Evolutionary conservation across 306 rosid genomes (phyloP), one percentile per base, ranked within the genome.

Genomic region (Acacia melanoxylon): DNA sequence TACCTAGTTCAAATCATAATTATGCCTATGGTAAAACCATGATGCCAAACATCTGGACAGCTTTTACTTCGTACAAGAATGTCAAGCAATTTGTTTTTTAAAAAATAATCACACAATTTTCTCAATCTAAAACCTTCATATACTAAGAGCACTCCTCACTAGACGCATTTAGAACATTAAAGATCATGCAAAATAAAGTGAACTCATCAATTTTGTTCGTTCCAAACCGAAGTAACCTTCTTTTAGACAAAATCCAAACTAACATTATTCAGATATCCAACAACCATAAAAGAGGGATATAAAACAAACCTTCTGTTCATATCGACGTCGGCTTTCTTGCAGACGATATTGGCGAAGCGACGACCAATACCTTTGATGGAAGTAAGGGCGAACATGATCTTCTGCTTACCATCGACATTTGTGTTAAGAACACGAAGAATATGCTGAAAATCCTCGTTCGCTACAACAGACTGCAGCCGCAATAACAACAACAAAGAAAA

Each of bases 291-390:
- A 33, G 24, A 52, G 2, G 20, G 27, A 73, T 49, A 15, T 17
- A 33, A 33, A 20, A 27, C 4, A 10, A 51, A 74, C 78, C 78
- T 51, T n/a, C 52, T 51, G 78, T 74, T 74, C 78, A 74, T 74
- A 61, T 74, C 78, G 3, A 74, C 66, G 10, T 81, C 84, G 49
- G 74, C 79, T 54, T 81, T 81, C 79, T 81, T 81, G 84, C 74
- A 81, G 33, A 72, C 78, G 31, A 81, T 74, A n/a, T 81, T 81
- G 79, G 84, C 84, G 31, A 81, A 81, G 29, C 65, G 78, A 24
- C 65, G 65, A 11, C 78, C 78, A 74, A 74, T 74, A 29, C 78
- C 78, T 51, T 74, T 74, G 63, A 73, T 49, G 24, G 77, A 72
- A 41, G 61, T 72, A 72, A 72, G 61, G 13, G 76, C 76, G 61